These are phyloP conservation scores for Bipolaris victoriae DNA, from an alignment of 2,329 filamentous ascomycete genomes.

Conservation along the genomic window DNA sequence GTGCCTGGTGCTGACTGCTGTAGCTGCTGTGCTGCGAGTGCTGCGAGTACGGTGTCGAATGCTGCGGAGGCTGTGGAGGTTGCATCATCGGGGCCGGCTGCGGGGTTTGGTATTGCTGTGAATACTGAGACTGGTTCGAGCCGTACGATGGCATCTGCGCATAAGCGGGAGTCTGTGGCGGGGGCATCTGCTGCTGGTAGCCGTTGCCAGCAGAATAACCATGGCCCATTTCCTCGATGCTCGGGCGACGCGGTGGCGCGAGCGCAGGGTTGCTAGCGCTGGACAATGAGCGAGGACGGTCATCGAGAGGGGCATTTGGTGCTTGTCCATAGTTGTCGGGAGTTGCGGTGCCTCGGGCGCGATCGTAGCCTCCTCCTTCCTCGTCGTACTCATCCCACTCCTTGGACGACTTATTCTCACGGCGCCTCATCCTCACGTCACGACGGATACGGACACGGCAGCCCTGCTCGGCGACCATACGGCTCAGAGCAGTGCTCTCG, in stretches of 20 bases:
- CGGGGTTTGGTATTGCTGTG: slow-evolving; percentile 40
- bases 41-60: slow-evolving; percentile 37
- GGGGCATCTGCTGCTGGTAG: slow-evolving; percentile 50
- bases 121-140: slow-evolving; percentile 43
- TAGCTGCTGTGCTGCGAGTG: slow-evolving; percentile 40
- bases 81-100: slow-evolving; percentile 49
- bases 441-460: slow-evolving; percentile 95
- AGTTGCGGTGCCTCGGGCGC: slow-evolving; percentile 57
- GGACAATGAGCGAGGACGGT: slow-evolving; percentile 66
- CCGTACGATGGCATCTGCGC: slow-evolving; percentile 49
- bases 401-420: slow-evolving; percentile 71
- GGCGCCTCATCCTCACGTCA: slow-evolving; percentile 89
- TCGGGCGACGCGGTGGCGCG: slow-evolving; percentile 51
- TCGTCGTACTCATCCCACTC: slow-evolving; percentile 71
- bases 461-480: slow-evolving; percentile 92
- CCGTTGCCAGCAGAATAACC: slow-evolving; percentile 45
- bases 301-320: slow-evolving; percentile 46
- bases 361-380: slow-evolving; percentile 55
- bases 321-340: slow-evolving; percentile 57
- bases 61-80: slow-evolving; percentile 45
- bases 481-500: slow-evolving; percentile 86
- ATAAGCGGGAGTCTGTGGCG: slow-evolving; percentile 50
- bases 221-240: slow-evolving; percentile 54
- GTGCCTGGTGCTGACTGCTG: slow-evolving; percentile 32
- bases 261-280: slow-evolving; percentile 58